Evolutionary conservation across 306 rosid genomes (phyloP).

Genomic region (Quercus bicolor): DNA sequence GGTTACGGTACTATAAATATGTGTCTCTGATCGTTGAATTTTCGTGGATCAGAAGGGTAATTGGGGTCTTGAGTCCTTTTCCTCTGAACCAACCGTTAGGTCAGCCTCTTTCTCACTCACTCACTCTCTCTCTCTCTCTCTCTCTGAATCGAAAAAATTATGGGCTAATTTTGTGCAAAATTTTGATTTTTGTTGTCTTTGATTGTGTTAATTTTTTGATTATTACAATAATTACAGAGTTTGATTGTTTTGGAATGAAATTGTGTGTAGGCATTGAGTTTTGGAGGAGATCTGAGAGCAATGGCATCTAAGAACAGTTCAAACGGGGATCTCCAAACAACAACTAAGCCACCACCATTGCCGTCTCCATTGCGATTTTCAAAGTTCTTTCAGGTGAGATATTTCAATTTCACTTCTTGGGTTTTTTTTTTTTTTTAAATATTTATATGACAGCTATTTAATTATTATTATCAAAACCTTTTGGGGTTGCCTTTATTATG

Average conservation of each 20-base stretch:
- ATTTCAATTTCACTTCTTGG: neutral
- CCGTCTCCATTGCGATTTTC: constrained; percentile 91
- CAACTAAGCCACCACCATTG: constrained; percentile 63
- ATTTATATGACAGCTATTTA: neutral
- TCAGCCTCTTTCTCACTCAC: constrained; percentile 9
- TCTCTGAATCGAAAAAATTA: neutral
- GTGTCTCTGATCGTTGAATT: constrained; percentile 23
- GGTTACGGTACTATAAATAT: constrained; percentile 32
- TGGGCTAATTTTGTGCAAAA: neutral
- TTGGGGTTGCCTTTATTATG: neutral
- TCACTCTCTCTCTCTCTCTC: neutral
- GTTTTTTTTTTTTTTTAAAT: neutral
- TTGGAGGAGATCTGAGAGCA: constrained; percentile 26
- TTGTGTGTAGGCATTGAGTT: constrained; percentile 25
- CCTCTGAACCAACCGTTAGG: constrained; percentile 27
- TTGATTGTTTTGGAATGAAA: constrained; percentile 9
- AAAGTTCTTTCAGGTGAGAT: constrained; percentile 73
- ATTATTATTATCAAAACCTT: neutral
- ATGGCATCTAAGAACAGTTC: constrained; percentile 60
- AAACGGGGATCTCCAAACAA: constrained; percentile 42
- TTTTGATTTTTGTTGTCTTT: neutral
- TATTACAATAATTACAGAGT: neutral
- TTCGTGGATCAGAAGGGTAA: constrained; percentile 29
- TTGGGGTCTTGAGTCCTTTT: constrained; percentile 37
- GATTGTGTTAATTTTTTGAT: neutral